Evolutionary conservation across 139 green algal species (phyloP).

Genomic region (Microglena sp.): DNA sequence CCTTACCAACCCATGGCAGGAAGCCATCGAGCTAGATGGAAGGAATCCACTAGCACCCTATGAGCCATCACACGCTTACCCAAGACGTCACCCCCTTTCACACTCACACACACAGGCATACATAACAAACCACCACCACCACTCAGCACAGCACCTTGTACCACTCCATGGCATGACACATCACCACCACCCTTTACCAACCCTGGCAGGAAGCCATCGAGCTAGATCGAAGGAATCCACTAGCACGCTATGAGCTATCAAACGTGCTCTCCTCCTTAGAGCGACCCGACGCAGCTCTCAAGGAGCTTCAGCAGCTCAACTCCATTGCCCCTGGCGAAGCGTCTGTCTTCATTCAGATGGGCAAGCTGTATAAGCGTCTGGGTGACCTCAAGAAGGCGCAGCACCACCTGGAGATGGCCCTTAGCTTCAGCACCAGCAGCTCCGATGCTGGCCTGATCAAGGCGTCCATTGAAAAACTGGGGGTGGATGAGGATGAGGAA

Average conservation of each 20-base stretch:
- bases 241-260: constrained; percentile 83
- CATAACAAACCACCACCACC: too few relatives aligned
- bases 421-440: constrained; percentile 60
- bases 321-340: constrained; percentile 70
- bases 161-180: too few relatives aligned
- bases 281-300: constrained; percentile 50
- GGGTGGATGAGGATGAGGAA: constrained; percentile 53
- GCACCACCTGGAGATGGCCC: constrained; percentile 46
- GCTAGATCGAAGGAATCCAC: constrained; percentile 76
- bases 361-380: constrained; percentile 70
- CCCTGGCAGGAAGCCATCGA: constrained; percentile 61
- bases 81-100: too few relatives aligned
- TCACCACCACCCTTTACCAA: too few relatives aligned
- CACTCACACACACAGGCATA: too few relatives aligned
- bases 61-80: too few relatives aligned
- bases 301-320: constrained; percentile 47
- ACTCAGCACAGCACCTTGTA: too few relatives aligned
- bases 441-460: constrained; percentile 81
- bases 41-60: not conserved
- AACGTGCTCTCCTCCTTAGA: constrained; percentile 60
- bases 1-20: too few relatives aligned
- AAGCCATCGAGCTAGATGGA: not conserved
- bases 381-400: constrained; percentile 30
- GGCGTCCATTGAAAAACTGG: constrained; percentile 74
- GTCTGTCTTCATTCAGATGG: constrained; percentile 83